Evolutionary conservation across 2,329 filamentous ascomycete species (phyloP).

Genomic region (Paecilomyces formosus): DNA sequence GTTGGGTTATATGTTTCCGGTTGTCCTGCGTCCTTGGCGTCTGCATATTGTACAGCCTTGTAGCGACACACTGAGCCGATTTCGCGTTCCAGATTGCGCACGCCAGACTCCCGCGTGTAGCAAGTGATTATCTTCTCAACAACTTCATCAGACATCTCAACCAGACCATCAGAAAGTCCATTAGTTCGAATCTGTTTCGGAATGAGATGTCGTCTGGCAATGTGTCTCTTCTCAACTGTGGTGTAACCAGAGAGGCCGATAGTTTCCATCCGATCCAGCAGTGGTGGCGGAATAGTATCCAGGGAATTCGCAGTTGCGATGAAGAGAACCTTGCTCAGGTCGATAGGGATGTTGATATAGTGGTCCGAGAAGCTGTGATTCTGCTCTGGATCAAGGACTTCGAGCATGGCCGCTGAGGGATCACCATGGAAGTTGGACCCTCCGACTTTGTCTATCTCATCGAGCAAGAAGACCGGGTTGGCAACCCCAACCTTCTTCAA

Average conservation of each 20-base stretch:
- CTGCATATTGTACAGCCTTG: constrained; percentile 91
- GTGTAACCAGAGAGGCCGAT: constrained; percentile 93
- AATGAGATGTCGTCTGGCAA: constrained; percentile 85
- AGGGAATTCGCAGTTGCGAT: constrained; percentile 94
- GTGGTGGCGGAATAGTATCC: constrained; percentile 87
- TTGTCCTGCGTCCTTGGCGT: constrained; percentile 69
- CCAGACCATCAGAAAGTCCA: constrained; percentile 67
- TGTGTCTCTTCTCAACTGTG: constrained; percentile 92
- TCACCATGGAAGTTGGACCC: constrained; percentile 89
- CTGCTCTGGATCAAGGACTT: constrained; percentile 95
- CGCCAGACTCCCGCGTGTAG: constrained; percentile 93
- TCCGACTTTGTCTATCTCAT: constrained; percentile 97
- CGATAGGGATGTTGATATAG: constrained; percentile 91
- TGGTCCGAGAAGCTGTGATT: constrained; percentile 93
- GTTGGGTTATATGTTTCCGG: constrained; percentile 64
- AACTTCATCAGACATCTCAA: constrained; percentile 72
- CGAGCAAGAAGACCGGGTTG: constrained; percentile 90
- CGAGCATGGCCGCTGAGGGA: constrained; percentile 93
- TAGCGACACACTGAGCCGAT: constrained; percentile 89
- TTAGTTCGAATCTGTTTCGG: constrained; percentile 93
- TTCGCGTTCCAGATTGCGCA: constrained; percentile 92
- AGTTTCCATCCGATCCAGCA: constrained; percentile 95
- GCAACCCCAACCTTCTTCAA: constrained; percentile 91
- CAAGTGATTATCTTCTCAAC: constrained; percentile 92
- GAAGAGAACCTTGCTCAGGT: constrained; percentile 93